Percentiles rank a stretch among this genome's conserved stretches.
phyloP scores from a whole-genome alignment of 2,329 filamentous ascomycete species.

The Xylaria sp. region DNA sequence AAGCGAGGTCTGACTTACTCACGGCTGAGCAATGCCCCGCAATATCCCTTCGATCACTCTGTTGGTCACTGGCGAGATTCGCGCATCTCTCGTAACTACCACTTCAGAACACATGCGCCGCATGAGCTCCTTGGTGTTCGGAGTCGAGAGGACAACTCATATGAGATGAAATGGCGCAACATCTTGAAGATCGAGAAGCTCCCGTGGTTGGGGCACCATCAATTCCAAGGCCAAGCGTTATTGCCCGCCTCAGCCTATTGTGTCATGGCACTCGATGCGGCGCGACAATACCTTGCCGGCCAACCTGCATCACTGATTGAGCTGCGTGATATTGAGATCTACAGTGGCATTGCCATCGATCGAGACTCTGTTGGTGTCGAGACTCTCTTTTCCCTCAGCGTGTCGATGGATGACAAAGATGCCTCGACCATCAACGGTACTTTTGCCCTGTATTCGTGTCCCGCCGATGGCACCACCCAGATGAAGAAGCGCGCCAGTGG shows the following conservation, averaged over 20 bases:
- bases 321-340: conserved; percentile 45
- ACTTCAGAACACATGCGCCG: conserved; percentile 44
- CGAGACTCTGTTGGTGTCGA: conserved; percentile 52
- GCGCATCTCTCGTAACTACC: conserved; percentile 56
- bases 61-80: conserved; percentile 57
- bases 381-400: conserved; percentile 52
- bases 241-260: conserved; percentile 61
- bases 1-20: conserved; percentile 7
- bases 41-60: conserved; percentile 62
- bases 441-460: conserved; percentile 52
- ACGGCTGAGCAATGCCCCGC: conserved; percentile 50
- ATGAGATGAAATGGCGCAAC: conserved; percentile 56
- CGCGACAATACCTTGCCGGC: conserved; percentile 44
- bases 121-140: conserved; percentile 56
- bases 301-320: conserved; percentile 45
- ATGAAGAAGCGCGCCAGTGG: conserved; percentile 54
- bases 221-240: conserved; percentile 57
- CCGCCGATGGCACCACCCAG: conserved; percentile 47
- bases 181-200: conserved; percentile 53
- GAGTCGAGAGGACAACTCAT: conserved; percentile 51
- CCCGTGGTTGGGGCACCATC: conserved; percentile 56
- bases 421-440: conserved; percentile 46
- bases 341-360: conserved; percentile 46
- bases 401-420: conserved; percentile 1
- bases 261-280: conserved; percentile 60